Base-by-base conservation (phyloP, 139 green algal genomes). In the Zygnema cylindricum region DNA sequence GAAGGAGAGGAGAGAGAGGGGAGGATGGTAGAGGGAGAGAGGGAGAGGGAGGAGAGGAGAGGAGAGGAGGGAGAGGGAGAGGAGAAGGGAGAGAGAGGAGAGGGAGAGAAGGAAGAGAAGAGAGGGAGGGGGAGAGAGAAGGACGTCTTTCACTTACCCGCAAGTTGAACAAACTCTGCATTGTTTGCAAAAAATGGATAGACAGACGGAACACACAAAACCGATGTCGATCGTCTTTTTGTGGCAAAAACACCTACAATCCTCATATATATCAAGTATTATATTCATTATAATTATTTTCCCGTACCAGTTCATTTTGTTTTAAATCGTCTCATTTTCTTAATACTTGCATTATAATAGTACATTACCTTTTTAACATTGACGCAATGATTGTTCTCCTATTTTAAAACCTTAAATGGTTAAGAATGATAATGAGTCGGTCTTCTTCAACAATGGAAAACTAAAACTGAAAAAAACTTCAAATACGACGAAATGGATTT, bases 171-270 rank as follows among this genome's bases (percentile, higher is more conserved):
- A 96, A 38, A 88, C 85, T 35, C 84, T 23, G 35, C 22, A 42
- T 73, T 86, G 75, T 88, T 95, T 32, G 92, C 95, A 97, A 92
- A 97, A 98, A 76, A 98, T 95, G 79, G 94, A 96, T 16, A 98
- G 92, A 86, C 95, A 98, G 76, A 97, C 95, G 0, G 95, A 97
- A 90, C 95, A 98, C 35, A 97, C 95, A 78, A 92, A 97, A 22
- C 94, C 95, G 7, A 95, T 75, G 87, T 96, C 94, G 49, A 97
- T 93, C 0, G 93, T 43, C 1, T 84, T 86, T 88, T 94, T 88
- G 38, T 88, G 86, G 81, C 86, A 91, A 78, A 91, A 91, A 39
- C 86, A 91, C 16, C 81, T 86, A 43, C 43, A 23, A n/a, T 3
- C 77, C 54, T 2, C 77, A 54, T 23, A 85, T 38, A 77, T 23